Conservation (phyloP, 1,139 yeast genomes). For the Candida anutae region DNA sequence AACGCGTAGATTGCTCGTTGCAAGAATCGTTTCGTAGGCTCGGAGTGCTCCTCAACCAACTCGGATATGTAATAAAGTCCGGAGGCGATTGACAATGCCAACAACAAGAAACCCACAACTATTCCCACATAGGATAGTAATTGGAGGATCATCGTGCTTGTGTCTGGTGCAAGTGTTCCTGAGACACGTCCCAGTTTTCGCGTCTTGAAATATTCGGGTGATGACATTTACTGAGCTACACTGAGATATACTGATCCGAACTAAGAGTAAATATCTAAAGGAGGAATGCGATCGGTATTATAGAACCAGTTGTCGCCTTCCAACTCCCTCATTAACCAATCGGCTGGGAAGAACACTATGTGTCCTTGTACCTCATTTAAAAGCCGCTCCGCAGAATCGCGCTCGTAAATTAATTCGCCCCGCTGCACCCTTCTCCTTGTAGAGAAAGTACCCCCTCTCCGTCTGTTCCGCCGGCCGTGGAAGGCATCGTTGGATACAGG, state of each 20-base stretch:
- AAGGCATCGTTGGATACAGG: slow-evolving; percentile 1
- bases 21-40: slow-evolving; percentile 68
- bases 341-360: slow-evolving; percentile 80
- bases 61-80: slow-evolving; percentile 89
- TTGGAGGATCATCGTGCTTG: slow-evolving; percentile 35
- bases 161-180: too few relatives aligned
- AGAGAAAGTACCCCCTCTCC: slow-evolving; percentile 28
- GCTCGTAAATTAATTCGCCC: slow-evolving; percentile 58
- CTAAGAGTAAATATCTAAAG: slow-evolving; percentile 68
- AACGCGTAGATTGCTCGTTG: slow-evolving; percentile 54
- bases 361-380: slow-evolving; percentile 79
- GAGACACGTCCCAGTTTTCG: too few relatives aligned
- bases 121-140: slow-evolving; percentile 59
- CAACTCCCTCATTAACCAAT: slow-evolving; percentile 82
- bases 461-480: slow-evolving; percentile 10
- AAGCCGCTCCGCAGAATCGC: slow-evolving; percentile 69
- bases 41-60: slow-evolving; percentile 88
- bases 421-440: slow-evolving; percentile 35
- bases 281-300: slow-evolving; percentile 89
- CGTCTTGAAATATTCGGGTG: too few relatives aligned
- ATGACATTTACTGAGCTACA: too few relatives aligned
- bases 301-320: slow-evolving; percentile 94
- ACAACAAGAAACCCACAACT: slow-evolving; percentile 64
- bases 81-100: slow-evolving; percentile 59
- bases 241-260: too few relatives aligned